Evolutionary conservation across 805 yeast genomes (phyloP), one percentile per base, ranked within the genome.

Genomic region (Pichia cephalocereana): DNA sequence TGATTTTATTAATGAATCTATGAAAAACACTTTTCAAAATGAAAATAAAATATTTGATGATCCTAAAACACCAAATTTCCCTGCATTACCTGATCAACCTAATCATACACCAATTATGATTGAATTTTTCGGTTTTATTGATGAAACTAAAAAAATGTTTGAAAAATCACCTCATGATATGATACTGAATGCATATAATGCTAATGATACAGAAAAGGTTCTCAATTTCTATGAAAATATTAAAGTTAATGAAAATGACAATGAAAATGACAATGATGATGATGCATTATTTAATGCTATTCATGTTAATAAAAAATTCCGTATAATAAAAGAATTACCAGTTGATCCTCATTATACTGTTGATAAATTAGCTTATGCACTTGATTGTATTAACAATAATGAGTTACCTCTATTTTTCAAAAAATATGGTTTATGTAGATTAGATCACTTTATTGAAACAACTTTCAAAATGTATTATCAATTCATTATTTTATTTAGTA

Each of bases 381-480:
- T 38, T 12, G 37, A 34, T 34, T 34, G 17, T 34, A 34, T 34
- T 34, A 14, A 15, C 15, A 34, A 15, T 10, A 34, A 15, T 15
- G 17, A 34, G 15, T 15, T 34, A 34, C n/a, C 10, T 1, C 6
- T 34, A 15, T 23, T 44, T 14, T 41, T 40, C n/a, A 8, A 41
- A 28, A 37, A 14, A 17, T 41, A 11, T 37, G 41, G 37, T 28
- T 26, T n/a, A 6, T 41, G 41, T 38, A 40, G 38, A 15, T 17
- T 46, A 18, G 48, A 46, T 41, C 31, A 37, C 2, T 36, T 41
- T 41, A 37, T 46, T 28, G 45, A 41, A 27, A 26, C 18, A 28
- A 9, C 41, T 8, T 46, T 28, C 26, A 36, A 40, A 28, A n/a
- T 37, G 6, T 41, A 37, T 7, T 4, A 27, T 4, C 41, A 28